Conservation (phyloP, 2,329 filamentous ascomycete species). For the Alternaria sp. region DNA sequence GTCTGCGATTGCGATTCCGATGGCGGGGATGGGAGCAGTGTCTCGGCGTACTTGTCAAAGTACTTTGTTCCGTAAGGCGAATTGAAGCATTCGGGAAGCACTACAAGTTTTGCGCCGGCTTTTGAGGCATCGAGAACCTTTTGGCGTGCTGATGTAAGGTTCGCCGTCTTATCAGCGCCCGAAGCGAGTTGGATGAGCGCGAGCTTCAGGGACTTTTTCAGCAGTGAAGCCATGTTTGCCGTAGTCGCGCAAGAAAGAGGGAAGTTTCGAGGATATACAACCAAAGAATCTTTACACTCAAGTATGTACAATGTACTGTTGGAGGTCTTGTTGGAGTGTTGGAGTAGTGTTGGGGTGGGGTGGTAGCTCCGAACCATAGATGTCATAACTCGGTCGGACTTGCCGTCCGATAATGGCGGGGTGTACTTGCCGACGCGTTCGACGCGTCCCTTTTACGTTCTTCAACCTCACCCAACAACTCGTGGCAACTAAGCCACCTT, state of each 20-base stretch:
- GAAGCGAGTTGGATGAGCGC: conserved; percentile 60
- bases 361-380: conserved; percentile 3
- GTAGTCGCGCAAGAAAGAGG: background rate
- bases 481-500: background rate
- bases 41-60: conserved; percentile 93
- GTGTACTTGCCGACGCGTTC: conserved; percentile 9
- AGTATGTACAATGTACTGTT: background rate
- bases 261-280: background rate
- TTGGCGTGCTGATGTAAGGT: conserved; percentile 80
- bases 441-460: background rate
- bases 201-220: conserved; percentile 51
- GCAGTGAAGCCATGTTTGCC: conserved; percentile 37
- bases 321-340: conserved; percentile 12
- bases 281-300: background rate
- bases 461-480: background rate
- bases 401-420: conserved; percentile 10
- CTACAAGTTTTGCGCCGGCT: conserved; percentile 81
- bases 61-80: conserved; percentile 92
- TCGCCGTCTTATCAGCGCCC: conserved; percentile 78
- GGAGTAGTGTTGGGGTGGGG: conserved; percentile 15
- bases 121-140: conserved; percentile 84
- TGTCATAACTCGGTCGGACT: conserved; percentile 14
- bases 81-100: conserved; percentile 99
- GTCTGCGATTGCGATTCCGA: conserved; percentile 76
- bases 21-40: conserved; percentile 80